A percentile compares a stretch with the other conserved stretches of the same genome.
Evolutionary conservation across 1,139 yeast species (phyloP).

Genomic region (Suhomyces chickasaworum): DNA sequence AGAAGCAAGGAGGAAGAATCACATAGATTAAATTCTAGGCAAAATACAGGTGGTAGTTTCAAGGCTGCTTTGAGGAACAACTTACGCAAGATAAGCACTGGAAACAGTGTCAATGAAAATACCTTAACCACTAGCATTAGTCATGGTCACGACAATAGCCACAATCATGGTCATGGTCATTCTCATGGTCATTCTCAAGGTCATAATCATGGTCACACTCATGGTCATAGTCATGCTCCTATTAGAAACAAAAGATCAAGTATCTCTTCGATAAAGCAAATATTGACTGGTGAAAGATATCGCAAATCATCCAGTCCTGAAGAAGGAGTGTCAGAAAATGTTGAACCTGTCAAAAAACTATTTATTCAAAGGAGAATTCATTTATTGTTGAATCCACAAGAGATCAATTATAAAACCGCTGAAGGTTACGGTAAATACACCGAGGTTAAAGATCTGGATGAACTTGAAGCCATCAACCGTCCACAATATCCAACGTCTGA

Average conservation of each 20-base stretch:
- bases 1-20: slow-evolving; percentile 46
- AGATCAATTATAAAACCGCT: slow-evolving; percentile 60
- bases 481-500: slow-evolving; percentile 14
- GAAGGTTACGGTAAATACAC: slow-evolving; percentile 76
- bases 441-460: slow-evolving; percentile 44
- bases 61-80: slow-evolving; percentile 38
- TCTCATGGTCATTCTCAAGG: neutral
- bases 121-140: slow-evolving; percentile 9
- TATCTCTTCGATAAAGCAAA: slow-evolving; percentile 43
- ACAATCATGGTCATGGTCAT: neutral
- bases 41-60: slow-evolving; percentile 51
- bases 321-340: slow-evolving; percentile 1
- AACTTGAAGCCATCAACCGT: slow-evolving; percentile 41
- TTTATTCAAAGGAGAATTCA: slow-evolving; percentile 73
- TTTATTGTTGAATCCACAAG: slow-evolving; percentile 49
- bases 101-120: slow-evolving; percentile 30
- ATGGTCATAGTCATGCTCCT: neutral
- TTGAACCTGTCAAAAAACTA: slow-evolving; percentile 27
- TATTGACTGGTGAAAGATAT: slow-evolving; percentile 43
- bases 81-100: slow-evolving; percentile 45
- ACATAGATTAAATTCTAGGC: slow-evolving; percentile 18
- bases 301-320: slow-evolving; percentile 18
- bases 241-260: slow-evolving; percentile 39
- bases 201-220: neutral
- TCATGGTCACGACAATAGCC: neutral